Base-by-base conservation (phyloP, 148 eudicot species). In the Silene conica region DNA sequence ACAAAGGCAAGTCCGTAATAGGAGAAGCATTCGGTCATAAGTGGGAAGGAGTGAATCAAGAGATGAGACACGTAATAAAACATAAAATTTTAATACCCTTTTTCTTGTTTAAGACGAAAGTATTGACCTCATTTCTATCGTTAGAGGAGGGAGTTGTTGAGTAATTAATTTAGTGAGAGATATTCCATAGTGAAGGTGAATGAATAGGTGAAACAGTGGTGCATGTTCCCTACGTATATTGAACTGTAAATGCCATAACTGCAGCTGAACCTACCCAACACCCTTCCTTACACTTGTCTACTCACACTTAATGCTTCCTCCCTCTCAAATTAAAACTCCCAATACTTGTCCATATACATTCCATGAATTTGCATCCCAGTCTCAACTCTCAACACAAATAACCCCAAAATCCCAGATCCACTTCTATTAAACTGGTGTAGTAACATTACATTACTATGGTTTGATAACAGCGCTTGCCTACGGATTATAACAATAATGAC, bases 271-370 rank as follows among this genome's bases (percentile, higher is more conserved):
- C 72, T 65, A 75, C 72, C 13, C 45, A 75, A 68, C 73, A 69
- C 63, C 72, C 46, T 31, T 64, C 66, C 66, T 63, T 26, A 63
- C 65, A 67, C 60, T 45, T 58, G 73, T 41, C 72, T 50, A 60
- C 58, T 22, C 66, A 61, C 73, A 58, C 34, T 67, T 57, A 76
- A 59, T 76, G 67, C 73, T 25, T 43, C 50, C 69, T n/a, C 21
- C 8, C 16, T n/a, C n/a, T n/a, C n/a, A n/a, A n/a, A n/a, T n/a
- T n/a, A 34, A 22, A 23, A 2, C 20, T 8, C 69, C 4, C 70
- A 9, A 26, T 21, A 22, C 23, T 31, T 20, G 50, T 11, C 16
- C 19, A 59, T 21, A 19, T 52, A 5, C 63, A 56, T 38, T n/a
- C n/a, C n/a, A n/a, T n/a, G n/a, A n/a, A n/a, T n/a, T n/a, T 75